Percentiles rank a stretch among this genome's conserved stretches.
Evolutionary conservation across 2,329 filamentous ascomycete genomes (phyloP).

Genomic region (Penicillium hordei): DNA sequence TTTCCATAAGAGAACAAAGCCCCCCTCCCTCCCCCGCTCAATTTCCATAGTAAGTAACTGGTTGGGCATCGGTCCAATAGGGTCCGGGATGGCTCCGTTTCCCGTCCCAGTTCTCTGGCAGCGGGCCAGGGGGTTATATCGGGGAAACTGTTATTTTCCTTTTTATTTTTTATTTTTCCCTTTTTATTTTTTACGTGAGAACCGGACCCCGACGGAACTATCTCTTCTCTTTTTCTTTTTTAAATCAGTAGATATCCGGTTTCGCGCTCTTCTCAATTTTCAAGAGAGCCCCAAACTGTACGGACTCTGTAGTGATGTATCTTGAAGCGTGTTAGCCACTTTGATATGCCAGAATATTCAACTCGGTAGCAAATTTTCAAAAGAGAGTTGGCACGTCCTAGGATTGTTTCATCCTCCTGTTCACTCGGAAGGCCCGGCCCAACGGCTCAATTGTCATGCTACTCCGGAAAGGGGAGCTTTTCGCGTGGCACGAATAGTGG

Average conservation of each 20-base stretch:
- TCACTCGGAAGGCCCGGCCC: constrained; percentile 7
- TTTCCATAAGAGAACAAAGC: neutral
- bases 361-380: neutral
- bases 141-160: neutral
- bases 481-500: neutral
- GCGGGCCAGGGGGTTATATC: constrained; percentile 3
- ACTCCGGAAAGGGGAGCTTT: neutral
- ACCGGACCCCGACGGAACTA: neutral
- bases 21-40: neutral
- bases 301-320: no score
- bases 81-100: neutral
- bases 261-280: neutral
- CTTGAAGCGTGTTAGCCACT: neutral
- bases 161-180: neutral
- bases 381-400: neutral
- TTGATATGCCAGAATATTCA: neutral
- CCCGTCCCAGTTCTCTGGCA: constrained; percentile 11
- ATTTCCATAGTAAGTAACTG: neutral
- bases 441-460: neutral
- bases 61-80: constrained; percentile 5
- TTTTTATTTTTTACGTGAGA: neutral
- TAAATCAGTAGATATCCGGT: neutral
- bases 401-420: constrained; percentile 4
- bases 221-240: neutral
- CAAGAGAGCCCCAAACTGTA: neutral